These are phyloP conservation scores for Chlamydomonas sp. DNA, from an alignment of 139 green algal genomes.

Conservation along the genomic window DNA sequence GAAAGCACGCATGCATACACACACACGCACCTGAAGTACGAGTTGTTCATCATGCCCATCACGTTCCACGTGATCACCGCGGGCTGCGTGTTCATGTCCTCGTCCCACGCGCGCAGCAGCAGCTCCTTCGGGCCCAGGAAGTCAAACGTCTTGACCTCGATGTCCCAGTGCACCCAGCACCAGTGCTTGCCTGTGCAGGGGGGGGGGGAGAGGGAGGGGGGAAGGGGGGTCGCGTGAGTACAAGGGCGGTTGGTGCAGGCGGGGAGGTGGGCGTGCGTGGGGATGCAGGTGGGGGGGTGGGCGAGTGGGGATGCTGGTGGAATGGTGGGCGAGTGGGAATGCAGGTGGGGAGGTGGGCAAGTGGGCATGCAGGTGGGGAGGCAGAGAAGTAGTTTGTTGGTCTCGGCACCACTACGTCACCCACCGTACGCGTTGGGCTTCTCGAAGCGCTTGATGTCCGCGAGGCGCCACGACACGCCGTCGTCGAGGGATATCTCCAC, in stretches of 20 bases:
- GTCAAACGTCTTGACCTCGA: constrained; percentile 54
- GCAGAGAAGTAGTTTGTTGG: no score
- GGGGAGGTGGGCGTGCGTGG: no score
- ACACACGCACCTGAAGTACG: constrained; percentile 54
- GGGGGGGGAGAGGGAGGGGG: constrained; percentile 6
- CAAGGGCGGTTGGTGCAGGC: constrained; percentile 5
- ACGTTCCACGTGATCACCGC: constrained; percentile 86
- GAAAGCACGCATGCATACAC: no score
- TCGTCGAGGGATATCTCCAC: constrained; percentile 87
- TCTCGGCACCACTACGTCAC: no score
- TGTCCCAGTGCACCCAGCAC: constrained; percentile 75
- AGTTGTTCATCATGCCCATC: constrained; percentile 99
- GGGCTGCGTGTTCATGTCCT: constrained; percentile 80
- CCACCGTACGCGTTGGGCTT: constrained; percentile 50
- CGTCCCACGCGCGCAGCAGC: constrained; percentile 73
- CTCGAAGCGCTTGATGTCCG: constrained; percentile 57
- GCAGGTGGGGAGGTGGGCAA: no score
- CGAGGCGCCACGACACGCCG: constrained; percentile 70
- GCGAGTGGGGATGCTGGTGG: no score
- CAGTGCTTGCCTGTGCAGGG: constrained; percentile 88
- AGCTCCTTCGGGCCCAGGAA: constrained; percentile 60
- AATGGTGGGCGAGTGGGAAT: no score
- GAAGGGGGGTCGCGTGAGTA: no score
- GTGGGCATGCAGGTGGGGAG: no score
- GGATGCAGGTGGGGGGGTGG: no score